Base-by-base conservation (phyloP, 169 alveolate genomes). In the Cryptosporidium muris region DNA sequence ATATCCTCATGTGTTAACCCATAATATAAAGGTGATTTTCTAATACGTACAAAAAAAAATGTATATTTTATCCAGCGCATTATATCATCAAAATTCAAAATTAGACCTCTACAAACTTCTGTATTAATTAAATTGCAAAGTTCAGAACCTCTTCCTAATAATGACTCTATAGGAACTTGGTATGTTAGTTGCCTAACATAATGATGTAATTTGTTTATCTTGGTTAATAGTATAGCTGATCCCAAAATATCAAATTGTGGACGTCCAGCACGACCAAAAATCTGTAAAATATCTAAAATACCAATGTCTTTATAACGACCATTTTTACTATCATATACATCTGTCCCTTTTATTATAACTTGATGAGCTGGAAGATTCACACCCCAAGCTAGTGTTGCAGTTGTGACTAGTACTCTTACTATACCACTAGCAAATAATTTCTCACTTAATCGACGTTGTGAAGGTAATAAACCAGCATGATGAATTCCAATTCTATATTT, bases 201-300 rank as follows among this genome's bases (percentile, higher is more conserved):
- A 89, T 95, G 94, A 89, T 95, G 99, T 66, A 98, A 92, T 91
- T 98, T 97, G 38, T 92, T 89, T 67, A 94, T 96, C 48, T 97
- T 94, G 12, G 99, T 98, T 63, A 99, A 96, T 60, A 99, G 94
- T 65, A 98, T 95, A 54, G 99, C 99, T 82, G 97, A 99, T 37
- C 99, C 99, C 34, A 91, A 90, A 45, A 92, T 96, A 93, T 99
- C 99, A 91, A 91, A 98, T 81, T 96, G 98, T 0, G 99, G 99
- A 65, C 99, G 92, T 1, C 99, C 99, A 2, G 99, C 99, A 66
- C 99, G 92, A 5, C 99, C 99, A 92, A 98, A 94, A 99, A 99
- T 99, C 92, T 99, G 99, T 65, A 97, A 90, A 54, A 99, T 95
- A 90, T 98, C 99, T 94, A 97, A 92, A 14, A 99, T 97, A 36